Evolutionary conservation across 1,284 basidiomycete species (phyloP).

Genomic region (Ustilago vetiveriae): DNA sequence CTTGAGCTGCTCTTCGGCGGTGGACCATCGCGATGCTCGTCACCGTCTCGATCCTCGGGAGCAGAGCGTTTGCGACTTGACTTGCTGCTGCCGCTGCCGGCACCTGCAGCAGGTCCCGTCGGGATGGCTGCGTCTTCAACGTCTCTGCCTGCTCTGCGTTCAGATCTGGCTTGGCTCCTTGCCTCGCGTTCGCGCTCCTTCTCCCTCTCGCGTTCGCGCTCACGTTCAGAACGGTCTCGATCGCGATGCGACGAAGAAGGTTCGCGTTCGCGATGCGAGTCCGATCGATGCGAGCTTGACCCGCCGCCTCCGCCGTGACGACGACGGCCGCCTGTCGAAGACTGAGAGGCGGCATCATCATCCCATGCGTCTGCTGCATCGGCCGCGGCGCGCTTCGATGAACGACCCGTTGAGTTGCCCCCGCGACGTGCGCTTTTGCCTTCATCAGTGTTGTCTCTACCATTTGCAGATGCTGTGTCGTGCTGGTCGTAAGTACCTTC

Average conservation of each 20-base stretch:
- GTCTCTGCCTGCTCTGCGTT: constrained; percentile 39
- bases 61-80: constrained; percentile 32
- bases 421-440: constrained; percentile 8
- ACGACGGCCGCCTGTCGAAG: constrained; percentile 17
- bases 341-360: constrained; percentile 35
- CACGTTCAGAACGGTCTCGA: constrained; percentile 21
- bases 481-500: constrained; percentile 20
- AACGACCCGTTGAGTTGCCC: constrained; percentile 6
- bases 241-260: constrained; percentile 12
- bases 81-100: constrained; percentile 1
- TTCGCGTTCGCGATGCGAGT: constrained; percentile 28
- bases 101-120: constrained; percentile 10
- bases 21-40: constrained; percentile 7
- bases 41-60: constrained; percentile 35
- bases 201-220: constrained; percentile 31
- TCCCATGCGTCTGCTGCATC: constrained; percentile 20
- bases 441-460: constrained; percentile 1
- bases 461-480: constrained; percentile 5
- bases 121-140: constrained; percentile 20
- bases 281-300: constrained; percentile 1
- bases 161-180: constrained; percentile 32
- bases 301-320: not conserved
- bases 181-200: constrained; percentile 30
- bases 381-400: constrained; percentile 12
- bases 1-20: constrained; percentile 5